A percentile compares a stretch with the other conserved stretches of the same genome.
Evolutionary conservation across 1,284 basidiomycete genomes (phyloP).

Genomic region (Spongiforma sp.): DNA sequence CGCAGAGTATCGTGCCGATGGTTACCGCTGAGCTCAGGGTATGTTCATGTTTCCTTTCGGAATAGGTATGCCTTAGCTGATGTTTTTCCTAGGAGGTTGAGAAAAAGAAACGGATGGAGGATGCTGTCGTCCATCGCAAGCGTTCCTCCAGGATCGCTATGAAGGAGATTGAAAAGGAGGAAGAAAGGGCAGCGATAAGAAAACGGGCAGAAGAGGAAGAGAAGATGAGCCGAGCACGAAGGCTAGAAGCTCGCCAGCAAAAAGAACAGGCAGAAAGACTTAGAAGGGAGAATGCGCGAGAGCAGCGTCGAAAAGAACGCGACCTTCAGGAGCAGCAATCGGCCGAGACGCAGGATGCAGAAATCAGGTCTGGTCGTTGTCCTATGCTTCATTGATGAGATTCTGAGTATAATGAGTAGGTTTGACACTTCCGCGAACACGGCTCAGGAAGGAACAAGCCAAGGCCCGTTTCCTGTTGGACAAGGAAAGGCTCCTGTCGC

Average conservation of each 20-base stretch:
- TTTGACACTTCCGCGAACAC: conserved; percentile 5
- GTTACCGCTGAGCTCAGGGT: conserved; percentile 64
- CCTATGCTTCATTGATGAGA: conserved; percentile 2
- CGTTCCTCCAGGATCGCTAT: conserved; percentile 83
- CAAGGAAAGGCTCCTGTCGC: conserved; percentile 6
- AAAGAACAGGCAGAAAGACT: conserved; percentile 67
- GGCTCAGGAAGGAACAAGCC: conserved; percentile 4
- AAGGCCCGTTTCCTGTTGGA: conserved; percentile 1
- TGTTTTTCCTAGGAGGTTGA: conserved; percentile 59
- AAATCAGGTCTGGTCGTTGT: conserved; percentile 16
- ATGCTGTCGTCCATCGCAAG: conserved; percentile 79
- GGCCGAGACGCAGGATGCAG: conserved; percentile 9
- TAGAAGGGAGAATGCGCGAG: conserved; percentile 60
- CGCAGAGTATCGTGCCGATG: conserved; percentile 66
- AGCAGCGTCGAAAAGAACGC: conserved; percentile 55
- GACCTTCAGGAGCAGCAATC: conserved; percentile 43
- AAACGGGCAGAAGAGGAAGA: conserved; percentile 68
- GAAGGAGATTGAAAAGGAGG: conserved; percentile 74
- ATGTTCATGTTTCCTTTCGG: conserved; percentile 10
- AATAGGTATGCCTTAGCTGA: conserved; percentile 9
- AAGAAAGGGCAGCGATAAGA: conserved; percentile 58
- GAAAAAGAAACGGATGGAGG: conserved; percentile 63
- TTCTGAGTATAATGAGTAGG: conserved; percentile 27
- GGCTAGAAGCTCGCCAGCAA: conserved; percentile 66
- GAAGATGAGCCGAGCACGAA: conserved; percentile 63